Evolutionary conservation across 2,329 filamentous ascomycete genomes (phyloP).

Genomic region (Fusarium graminum): DNA sequence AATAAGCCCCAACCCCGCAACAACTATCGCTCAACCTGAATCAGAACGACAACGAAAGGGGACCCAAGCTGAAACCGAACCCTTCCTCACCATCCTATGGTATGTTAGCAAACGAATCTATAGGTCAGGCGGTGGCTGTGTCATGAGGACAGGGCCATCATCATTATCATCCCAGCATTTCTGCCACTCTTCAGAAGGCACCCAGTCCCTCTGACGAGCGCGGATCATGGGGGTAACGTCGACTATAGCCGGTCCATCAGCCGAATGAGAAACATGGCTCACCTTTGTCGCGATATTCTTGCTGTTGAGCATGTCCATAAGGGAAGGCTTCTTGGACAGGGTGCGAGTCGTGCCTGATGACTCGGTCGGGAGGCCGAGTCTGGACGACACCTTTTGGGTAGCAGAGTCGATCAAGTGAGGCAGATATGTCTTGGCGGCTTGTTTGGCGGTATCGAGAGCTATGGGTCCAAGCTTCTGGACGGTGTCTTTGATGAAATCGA

Average conservation of each 20-base stretch:
- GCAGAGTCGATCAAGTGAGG: slow-evolving; percentile 6
- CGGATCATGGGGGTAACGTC: slow-evolving; percentile 14
- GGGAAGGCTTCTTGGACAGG: slow-evolving; percentile 18
- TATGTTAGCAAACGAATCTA: slow-evolving; percentile 13
- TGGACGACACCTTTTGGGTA: slow-evolving; percentile 5
- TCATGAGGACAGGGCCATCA: slow-evolving; percentile 29
- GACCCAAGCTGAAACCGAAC: background rate
- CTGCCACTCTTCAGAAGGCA: slow-evolving; percentile 29
- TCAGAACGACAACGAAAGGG: background rate
- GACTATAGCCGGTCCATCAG: background rate
- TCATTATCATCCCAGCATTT: slow-evolving; percentile 31
- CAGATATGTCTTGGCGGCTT: slow-evolving; percentile 3
- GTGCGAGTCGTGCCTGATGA: background rate
- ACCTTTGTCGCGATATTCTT: slow-evolving; percentile 15
- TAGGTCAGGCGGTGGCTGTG: slow-evolving; percentile 16
- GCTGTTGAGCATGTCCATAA: slow-evolving; percentile 12
- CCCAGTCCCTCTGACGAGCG: slow-evolving; percentile 16
- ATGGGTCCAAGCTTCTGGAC: slow-evolving; percentile 21
- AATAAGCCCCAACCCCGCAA: background rate
- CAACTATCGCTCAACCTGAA: too few species aligned
- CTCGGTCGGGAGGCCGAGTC: slow-evolving; percentile 12
- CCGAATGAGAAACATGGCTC: slow-evolving; percentile 10
- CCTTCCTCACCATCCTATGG: slow-evolving; percentile 7
- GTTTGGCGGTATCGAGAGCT: slow-evolving; percentile 12
- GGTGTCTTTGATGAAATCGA: slow-evolving; percentile 16